phyloP scores from a whole-genome alignment of 1,284 basidiomycete species.

The Moniliophthora roreri region DNA sequence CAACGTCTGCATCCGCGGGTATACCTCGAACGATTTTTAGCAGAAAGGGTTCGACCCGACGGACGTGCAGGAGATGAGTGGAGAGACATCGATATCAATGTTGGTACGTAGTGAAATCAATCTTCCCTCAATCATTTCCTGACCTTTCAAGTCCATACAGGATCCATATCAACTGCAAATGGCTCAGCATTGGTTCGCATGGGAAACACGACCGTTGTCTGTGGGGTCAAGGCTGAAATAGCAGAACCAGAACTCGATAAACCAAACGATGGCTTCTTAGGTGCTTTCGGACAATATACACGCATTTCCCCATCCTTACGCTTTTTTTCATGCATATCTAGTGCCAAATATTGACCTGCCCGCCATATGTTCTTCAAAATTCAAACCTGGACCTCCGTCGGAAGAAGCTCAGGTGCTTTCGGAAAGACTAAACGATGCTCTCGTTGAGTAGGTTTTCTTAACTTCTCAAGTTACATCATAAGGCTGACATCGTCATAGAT shows the following conservation, averaged over 20 bases:
- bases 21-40: constrained; percentile 79
- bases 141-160: constrained; percentile 29
- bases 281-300: constrained; percentile 39
- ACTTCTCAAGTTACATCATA: constrained; percentile 1
- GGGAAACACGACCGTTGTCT: constrained; percentile 89
- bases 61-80: constrained; percentile 63
- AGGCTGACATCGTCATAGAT: constrained; percentile 40
- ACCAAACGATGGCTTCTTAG: constrained; percentile 79
- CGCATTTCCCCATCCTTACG: not conserved
- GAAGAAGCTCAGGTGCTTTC: constrained; percentile 92
- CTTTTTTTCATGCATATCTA: constrained; percentile 20
- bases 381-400: constrained; percentile 91
- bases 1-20: constrained; percentile 80
- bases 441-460: constrained; percentile 57
- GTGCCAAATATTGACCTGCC: constrained; percentile 84
- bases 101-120: constrained; percentile 50
- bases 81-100: constrained; percentile 71
- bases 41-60: constrained; percentile 73
- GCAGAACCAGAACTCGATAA: constrained; percentile 81
- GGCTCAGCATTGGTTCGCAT: constrained; percentile 89
- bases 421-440: constrained; percentile 74
- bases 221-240: constrained; percentile 94
- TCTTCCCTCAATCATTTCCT: not conserved
- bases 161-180: constrained; percentile 88
- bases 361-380: constrained; percentile 88